phyloP scores from a whole-genome alignment of 83 land plant genomes.

The Picea abies region DNA sequence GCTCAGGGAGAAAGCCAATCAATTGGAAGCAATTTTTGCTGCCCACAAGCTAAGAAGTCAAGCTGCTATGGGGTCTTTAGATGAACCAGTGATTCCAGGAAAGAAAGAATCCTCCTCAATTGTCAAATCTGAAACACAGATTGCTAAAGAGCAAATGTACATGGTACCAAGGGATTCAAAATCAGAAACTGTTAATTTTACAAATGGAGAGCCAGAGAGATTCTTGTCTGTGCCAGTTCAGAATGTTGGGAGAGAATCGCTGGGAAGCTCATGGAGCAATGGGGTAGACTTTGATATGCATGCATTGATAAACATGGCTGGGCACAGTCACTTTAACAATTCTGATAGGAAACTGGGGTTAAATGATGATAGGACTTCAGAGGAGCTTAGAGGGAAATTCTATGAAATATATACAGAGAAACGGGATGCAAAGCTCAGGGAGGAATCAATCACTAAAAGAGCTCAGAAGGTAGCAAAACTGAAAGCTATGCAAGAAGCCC shows the following conservation, averaged over 20 bases:
- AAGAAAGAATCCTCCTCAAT: too few species aligned
- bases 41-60: too few species aligned
- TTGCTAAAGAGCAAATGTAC: too few species aligned
- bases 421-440: constrained; percentile 71
- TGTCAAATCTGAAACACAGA: too few species aligned
- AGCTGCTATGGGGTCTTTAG: too few species aligned
- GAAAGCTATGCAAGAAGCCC: constrained; percentile 76
- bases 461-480: constrained; percentile 73
- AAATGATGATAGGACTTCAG: constrained; percentile 25
- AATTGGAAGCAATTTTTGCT: too few species aligned
- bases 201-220: too few species aligned
- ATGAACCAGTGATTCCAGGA: too few species aligned
- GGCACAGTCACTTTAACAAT: constrained; percentile 2
- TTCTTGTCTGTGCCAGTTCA: not conserved
- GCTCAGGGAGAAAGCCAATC: too few species aligned
- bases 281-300: constrained; percentile 61
- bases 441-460: constrained; percentile 59
- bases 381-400: constrained; percentile 60
- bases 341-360: constrained; percentile 4
- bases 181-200: too few species aligned
- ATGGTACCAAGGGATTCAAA: too few species aligned
- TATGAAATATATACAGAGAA: constrained; percentile 74
- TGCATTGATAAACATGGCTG: constrained; percentile 47
- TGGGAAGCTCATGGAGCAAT: constrained; percentile 49
- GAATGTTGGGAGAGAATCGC: constrained; percentile 16